Evolutionary conservation across 1,139 yeast species (phyloP), one percentile per base, ranked within the genome.

Genomic region (Kodamaea suecica): DNA sequence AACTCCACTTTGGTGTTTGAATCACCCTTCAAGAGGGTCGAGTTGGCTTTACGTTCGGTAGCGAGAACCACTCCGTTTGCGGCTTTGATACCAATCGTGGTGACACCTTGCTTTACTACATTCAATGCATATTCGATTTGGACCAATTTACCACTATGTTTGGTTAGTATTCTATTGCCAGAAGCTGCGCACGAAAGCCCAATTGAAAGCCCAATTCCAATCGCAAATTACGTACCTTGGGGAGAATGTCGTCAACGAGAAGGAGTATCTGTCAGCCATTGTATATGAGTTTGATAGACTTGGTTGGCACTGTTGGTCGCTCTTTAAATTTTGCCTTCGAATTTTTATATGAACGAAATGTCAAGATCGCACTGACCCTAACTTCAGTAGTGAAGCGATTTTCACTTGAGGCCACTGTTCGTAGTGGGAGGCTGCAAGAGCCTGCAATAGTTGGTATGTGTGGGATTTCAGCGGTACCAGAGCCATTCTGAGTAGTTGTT

Each of bases 201-300:
- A 8, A 13, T 12, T 6, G n/a, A 13, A 12, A 9, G 17, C 7
- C 17, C 17, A n/a, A n/a, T n/a, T n/a, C n/a, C n/a, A n/a, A n/a
- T n/a, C n/a, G n/a, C n/a, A n/a, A n/a, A n/a, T n/a, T 35, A 76
- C 87, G 45, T 76, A 83, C 90, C 85, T 84, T 57, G 97, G 97
- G 37, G 97, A 88, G 62, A 90, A 90, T 23, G 97, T 90, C 31
- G 97, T 90, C 47, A 92, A 76, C 17, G 98, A 94, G 60, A 94
- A 94, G 11, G 98, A 90, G 66, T 94, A 92, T 74, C 97, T 80
- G 63, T 92, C 97, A 45, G 98, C 96, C 97, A 92, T 90, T 42
- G 42, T 61, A 39, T 35, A 15, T 33, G 11, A 34, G 10, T 27
- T 30, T 33, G 16, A 29, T 26, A 21, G 31, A 38, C 30, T 34